Evolutionary conservation across 208 protist genomes (phyloP).

Genomic region (Sergeia podlipaevii): DNA sequence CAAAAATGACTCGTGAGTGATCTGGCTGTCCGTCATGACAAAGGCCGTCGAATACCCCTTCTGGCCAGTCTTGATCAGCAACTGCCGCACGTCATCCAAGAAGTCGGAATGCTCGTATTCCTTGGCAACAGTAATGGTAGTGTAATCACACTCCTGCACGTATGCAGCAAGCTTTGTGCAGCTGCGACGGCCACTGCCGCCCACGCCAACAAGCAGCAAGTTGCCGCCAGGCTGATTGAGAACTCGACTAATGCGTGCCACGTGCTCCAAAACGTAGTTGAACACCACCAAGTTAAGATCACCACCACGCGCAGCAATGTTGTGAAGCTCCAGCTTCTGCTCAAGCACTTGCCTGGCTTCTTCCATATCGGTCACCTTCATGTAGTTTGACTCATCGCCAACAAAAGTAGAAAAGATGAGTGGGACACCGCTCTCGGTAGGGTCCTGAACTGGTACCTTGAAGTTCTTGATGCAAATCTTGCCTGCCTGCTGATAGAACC

Average conservation of each 20-base stretch:
- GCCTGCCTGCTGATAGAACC: conserved; percentile 84
- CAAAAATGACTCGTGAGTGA: conserved; percentile 93
- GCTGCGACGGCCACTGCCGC: conserved; percentile 94
- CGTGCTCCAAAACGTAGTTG: conserved; percentile 96
- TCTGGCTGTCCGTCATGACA: conserved; percentile 96
- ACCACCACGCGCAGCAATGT: conserved; percentile 57
- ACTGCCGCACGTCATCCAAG: conserved; percentile 93
- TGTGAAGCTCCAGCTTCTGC: conserved; percentile 88
- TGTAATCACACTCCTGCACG: conserved; percentile 92
- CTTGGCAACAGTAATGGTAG: conserved; percentile 92
- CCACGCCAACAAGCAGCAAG: conserved; percentile 95
- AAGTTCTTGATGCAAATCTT: conserved; percentile 77
- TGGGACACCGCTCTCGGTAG: conserved; percentile 7
- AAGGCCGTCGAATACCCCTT: conserved; percentile 94
- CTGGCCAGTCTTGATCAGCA: conserved; percentile 91
- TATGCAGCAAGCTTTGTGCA: conserved; percentile 92
- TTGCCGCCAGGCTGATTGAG: conserved; percentile 95
- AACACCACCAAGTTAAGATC: conserved; percentile 96
- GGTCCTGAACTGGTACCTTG: conserved; percentile 41
- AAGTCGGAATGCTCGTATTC: conserved; percentile 95
- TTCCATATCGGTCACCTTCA: conserved; percentile 74
- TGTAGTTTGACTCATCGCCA: conserved; percentile 89
- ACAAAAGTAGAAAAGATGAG: conserved; percentile 82
- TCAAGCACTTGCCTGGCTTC: conserved; percentile 77
- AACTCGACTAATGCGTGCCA: conserved; percentile 94